Percentiles rank a stretch among this genome's conserved stretches.
Conservation (phyloP, 2,329 filamentous ascomycete genomes). For the Hortaea werneckii region DNA sequence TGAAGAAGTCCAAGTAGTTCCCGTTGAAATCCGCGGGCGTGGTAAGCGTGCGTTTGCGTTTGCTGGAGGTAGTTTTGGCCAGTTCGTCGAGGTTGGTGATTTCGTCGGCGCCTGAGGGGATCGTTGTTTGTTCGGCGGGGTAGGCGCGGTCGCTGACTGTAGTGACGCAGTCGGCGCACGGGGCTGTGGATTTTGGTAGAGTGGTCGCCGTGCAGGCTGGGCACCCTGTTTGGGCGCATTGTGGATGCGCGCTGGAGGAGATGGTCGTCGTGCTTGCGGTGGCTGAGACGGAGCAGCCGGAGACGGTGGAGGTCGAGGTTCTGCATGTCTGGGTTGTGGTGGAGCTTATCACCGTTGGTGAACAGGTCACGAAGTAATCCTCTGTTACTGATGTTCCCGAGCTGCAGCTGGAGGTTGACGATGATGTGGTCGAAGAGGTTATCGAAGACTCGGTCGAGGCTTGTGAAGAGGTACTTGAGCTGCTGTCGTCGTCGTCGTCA, state of each 20-base stretch:
- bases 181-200: not conserved
- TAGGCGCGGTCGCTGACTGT: not conserved
- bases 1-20: not conserved
- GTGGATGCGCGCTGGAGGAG: not conserved
- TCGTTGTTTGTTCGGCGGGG: not conserved
- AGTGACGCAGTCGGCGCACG: not conserved
- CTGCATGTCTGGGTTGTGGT: not conserved
- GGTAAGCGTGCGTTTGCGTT: not conserved
- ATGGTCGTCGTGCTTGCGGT: not conserved
- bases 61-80: not conserved
- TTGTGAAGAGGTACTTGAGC: not conserved
- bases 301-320: not conserved
- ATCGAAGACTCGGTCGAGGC: not conserved
- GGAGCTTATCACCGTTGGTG: not conserved
- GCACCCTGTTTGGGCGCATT: not conserved
- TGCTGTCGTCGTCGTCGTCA: not conserved
- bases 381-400: not conserved
- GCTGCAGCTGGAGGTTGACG: not conserved
- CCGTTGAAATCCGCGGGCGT: not conserved
- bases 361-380: not conserved
- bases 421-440: not conserved
- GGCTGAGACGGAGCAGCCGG: not conserved
- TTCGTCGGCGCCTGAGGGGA: not conserved
- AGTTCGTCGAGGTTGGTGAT: not conserved
- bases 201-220: not conserved